Evolutionary conservation across 2,329 filamentous ascomycete species (phyloP).

Genomic region (Claviceps pazoutovae): DNA sequence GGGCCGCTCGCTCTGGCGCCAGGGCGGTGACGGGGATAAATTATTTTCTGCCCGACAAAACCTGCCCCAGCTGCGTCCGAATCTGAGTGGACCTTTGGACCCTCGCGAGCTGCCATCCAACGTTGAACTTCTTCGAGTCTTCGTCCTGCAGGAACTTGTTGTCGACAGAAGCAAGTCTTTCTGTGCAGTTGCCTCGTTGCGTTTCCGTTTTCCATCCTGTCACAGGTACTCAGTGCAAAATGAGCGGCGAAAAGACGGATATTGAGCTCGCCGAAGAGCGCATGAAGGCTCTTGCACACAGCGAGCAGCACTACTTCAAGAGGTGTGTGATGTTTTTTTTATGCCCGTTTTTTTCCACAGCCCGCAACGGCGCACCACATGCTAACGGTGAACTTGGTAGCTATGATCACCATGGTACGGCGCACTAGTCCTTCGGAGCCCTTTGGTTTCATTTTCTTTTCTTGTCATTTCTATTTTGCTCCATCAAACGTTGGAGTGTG

Average conservation of each 20-base stretch:
- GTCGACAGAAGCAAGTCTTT: neutral
- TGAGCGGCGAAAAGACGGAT: slow-evolving; percentile 42
- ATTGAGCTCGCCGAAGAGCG: slow-evolving; percentile 46
- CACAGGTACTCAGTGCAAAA: slow-evolving; percentile 14
- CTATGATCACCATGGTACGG: slow-evolving; percentile 91
- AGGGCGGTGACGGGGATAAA: slow-evolving; percentile 16
- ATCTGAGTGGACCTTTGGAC: too few relatives aligned
- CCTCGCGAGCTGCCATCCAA: neutral
- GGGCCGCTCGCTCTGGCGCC: neutral
- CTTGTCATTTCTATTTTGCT: slow-evolving; percentile 12
- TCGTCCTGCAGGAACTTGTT: neutral
- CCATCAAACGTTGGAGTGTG: neutral
- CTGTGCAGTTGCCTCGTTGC: neutral
- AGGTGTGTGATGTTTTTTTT: slow-evolving; percentile 41
- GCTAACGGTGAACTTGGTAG: slow-evolving; percentile 30
- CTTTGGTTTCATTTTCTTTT: slow-evolving; percentile 2
- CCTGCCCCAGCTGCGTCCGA: too few relatives aligned
- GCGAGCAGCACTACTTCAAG: slow-evolving; percentile 98
- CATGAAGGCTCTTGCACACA: slow-evolving; percentile 69
- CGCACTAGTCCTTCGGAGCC: neutral
- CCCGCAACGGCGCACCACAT: neutral
- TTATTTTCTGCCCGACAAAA: slow-evolving; percentile 19
- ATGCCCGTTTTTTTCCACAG: neutral
- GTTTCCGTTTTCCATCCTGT: neutral
- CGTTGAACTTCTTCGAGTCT: neutral